Evolutionary conservation across 805 yeast species (phyloP).

Genomic region (Candida parachauliodes): DNA sequence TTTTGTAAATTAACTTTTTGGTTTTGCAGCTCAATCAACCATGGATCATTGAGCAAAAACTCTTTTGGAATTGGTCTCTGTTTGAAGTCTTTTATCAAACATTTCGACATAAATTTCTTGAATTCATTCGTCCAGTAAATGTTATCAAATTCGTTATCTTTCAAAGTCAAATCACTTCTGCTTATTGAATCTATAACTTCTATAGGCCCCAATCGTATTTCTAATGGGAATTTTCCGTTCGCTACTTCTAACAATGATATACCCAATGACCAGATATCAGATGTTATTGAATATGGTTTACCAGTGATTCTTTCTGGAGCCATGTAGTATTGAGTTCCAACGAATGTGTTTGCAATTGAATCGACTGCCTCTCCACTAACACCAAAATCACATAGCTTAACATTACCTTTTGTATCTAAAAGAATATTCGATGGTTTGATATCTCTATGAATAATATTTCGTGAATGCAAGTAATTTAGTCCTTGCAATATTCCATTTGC

Average conservation of each 20-base stretch:
- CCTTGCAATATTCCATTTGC: slow-evolving; percentile 86
- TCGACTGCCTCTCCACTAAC: slow-evolving; percentile 96
- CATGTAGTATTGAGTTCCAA: slow-evolving; percentile 97
- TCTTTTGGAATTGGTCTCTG: slow-evolving; percentile 91
- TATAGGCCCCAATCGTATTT: slow-evolving; percentile 53
- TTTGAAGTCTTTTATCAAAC: slow-evolving; percentile 73
- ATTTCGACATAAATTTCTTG: slow-evolving; percentile 74
- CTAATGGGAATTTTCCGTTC: slow-evolving; percentile 74
- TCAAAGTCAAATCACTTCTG: slow-evolving; percentile 74
- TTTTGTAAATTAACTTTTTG: slow-evolving; percentile 80
- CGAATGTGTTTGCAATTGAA: slow-evolving; percentile 91
- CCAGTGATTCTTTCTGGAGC: slow-evolving; percentile 98
- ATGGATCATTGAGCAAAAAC: slow-evolving; percentile 81
- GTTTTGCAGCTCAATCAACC: slow-evolving; percentile 77
- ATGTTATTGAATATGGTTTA: slow-evolving; percentile 89
- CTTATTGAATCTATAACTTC: slow-evolving; percentile 80
- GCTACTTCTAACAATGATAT: slow-evolving; percentile 82
- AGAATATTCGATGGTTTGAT: slow-evolving; percentile 94
- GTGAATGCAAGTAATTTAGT: slow-evolving; percentile 80
- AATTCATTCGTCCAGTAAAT: slow-evolving; percentile 82
- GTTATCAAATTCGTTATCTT: slow-evolving; percentile 71
- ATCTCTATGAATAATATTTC: slow-evolving; percentile 89
- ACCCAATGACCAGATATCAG: slow-evolving; percentile 97
- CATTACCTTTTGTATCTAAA: slow-evolving; percentile 70
- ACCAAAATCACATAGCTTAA: slow-evolving; percentile 94